phyloP scores from a whole-genome alignment of 2,329 filamentous ascomycete species.

The Penicillium aurantiogriseum region DNA sequence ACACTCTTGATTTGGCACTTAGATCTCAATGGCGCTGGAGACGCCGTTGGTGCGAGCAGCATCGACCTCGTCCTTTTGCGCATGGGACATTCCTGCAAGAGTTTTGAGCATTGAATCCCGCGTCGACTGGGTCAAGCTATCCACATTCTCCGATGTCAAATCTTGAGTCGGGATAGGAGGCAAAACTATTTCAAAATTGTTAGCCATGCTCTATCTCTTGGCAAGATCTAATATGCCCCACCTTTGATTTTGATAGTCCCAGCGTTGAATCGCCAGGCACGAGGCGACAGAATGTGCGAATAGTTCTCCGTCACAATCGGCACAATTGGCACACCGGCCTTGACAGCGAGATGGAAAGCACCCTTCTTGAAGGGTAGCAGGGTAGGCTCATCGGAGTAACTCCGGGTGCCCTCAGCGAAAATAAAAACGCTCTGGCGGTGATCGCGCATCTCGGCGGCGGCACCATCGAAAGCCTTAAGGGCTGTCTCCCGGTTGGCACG shows the following conservation, averaged over 20 bases:
- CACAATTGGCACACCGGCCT: constrained; percentile 90
- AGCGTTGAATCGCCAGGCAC: constrained; percentile 62
- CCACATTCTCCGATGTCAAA: constrained; percentile 73
- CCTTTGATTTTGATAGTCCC: constrained; percentile 74
- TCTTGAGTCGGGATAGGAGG: constrained; percentile 75
- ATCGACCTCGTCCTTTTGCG: constrained; percentile 22
- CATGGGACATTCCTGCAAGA: constrained; percentile 44
- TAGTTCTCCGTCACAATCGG: constrained; percentile 82
- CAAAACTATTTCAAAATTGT: constrained; percentile 57
- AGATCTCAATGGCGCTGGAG: constrained; percentile 38
- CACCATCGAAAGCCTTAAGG: constrained; percentile 78
- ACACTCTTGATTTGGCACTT: constrained; percentile 14
- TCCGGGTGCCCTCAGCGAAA: constrained; percentile 79
- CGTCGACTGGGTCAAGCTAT: constrained; percentile 66
- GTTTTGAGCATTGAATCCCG: constrained; percentile 72
- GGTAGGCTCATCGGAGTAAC: constrained; percentile 76
- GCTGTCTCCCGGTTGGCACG: constrained; percentile 80
- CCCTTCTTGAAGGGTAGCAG: constrained; percentile 98
- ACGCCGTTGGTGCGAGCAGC: constrained; percentile 22
- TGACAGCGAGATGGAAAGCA: constrained; percentile 91
- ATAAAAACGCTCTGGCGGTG: constrained; percentile 62
- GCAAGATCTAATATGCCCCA: constrained; percentile 39
- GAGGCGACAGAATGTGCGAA: constrained; percentile 67
- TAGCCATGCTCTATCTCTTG: not conserved
- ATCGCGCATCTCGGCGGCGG: constrained; percentile 72